Evolutionary conservation across 768 basidiomycete genomes (phyloP).

Genomic region (Sarcodon sp.): DNA sequence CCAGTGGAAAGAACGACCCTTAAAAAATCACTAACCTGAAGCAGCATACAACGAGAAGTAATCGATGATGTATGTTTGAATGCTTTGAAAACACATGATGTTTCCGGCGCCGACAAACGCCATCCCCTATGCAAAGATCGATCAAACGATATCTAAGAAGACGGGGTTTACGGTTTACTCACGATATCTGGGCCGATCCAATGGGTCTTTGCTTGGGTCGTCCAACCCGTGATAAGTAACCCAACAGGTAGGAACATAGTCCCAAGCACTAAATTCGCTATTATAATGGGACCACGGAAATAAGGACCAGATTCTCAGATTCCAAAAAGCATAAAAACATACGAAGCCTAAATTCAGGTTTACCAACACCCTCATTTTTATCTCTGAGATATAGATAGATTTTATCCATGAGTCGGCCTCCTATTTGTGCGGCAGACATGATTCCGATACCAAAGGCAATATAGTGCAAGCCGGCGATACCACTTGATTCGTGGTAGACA

Average conservation of each 20-base stretch:
- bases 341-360: conserved; percentile 41
- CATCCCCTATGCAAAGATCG: conserved; percentile 33
- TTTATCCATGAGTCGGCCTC: conserved; percentile 42
- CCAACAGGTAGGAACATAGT: conserved; percentile 52
- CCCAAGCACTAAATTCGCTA: conserved; percentile 48
- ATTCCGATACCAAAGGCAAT: conserved; percentile 59
- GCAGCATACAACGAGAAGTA: conserved; percentile 55
- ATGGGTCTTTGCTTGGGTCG: conserved; percentile 37
- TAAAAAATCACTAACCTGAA: conserved; percentile 30
- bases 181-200: conserved; percentile 70
- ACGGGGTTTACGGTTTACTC: conserved; percentile 9
- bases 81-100: conserved; percentile 46
- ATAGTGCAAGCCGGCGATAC: conserved; percentile 55
- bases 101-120: conserved; percentile 40
- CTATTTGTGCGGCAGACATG: conserved; percentile 31
- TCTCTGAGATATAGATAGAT: conserved; percentile 36
- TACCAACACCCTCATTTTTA: conserved; percentile 39
- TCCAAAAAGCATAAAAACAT: conserved; percentile 6
- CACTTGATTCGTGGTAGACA: conserved; percentile 35
- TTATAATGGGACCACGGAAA: conserved; percentile 3
- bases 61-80: conserved; percentile 60
- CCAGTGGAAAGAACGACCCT: background rate
- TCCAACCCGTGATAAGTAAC: conserved; percentile 61
- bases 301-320: background rate
- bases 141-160: background rate